Base-by-base conservation (phyloP, 2,329 filamentous ascomycete genomes). In the Trematosphaeria pertusa region DNA sequence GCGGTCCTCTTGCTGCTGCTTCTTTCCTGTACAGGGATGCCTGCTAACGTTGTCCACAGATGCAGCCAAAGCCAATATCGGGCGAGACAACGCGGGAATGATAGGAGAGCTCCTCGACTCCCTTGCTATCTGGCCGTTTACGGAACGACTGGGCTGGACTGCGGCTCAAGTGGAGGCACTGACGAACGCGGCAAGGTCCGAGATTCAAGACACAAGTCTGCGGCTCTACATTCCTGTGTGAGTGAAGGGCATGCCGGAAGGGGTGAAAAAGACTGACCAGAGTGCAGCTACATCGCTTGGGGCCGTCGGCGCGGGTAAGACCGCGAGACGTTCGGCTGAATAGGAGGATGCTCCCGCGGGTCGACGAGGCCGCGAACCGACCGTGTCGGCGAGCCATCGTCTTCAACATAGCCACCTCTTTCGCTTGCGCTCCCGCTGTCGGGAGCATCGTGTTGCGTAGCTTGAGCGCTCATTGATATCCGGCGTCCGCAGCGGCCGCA, bases 141-240 rank as follows among this genome's bases (percentile, higher is more conserved):
- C 64, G 7, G 54, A 65, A 26, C 50, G 56, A 30, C 59, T 70
- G 22, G 64, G 63, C 10, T 69, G 59, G 67, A 62, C 63, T 18
- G 55, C 50, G 19, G 62, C 62, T 12, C 53, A 67, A 37, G 69
- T 69, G 11, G 51, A 59, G 7, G 45, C 53, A 14, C 58, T 73
- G 30, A 70, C 64, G 12, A 39, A 45, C 11, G 60, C 57, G 11
- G 63, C 69, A 18, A 61, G 65, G 17, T 33, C 21, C 3, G 70
- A 73, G 51, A 46, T 69, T 3, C 54, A 48, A 30, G 58, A 70
- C 39, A 35, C 52, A 10, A 64, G 52, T 7, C 28, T 72, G 44
- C 69, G 67, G 38, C 50, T 72, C 3, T 73, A 73, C 43, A 62
- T 73, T 11, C 63, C 67, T 2, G 52, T 73, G 70, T 72, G 50